Evolutionary conservation across 305 asterid species (phyloP).

Genomic region (Rubia balearica): DNA sequence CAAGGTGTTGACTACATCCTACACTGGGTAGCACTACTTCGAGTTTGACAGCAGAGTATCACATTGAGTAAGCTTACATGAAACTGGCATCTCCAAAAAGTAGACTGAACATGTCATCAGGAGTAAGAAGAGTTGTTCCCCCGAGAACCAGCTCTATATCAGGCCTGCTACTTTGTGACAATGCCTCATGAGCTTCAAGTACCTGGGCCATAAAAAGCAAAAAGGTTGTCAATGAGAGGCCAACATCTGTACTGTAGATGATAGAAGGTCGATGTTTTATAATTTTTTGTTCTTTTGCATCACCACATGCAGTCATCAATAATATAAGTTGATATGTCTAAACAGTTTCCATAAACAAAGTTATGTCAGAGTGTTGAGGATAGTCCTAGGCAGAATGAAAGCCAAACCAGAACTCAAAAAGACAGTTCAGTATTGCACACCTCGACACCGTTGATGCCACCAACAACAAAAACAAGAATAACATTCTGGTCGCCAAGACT

Average conservation of each 20-base stretch:
- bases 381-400: neutral
- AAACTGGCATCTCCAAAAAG: constrained; percentile 67
- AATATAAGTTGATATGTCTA: neutral
- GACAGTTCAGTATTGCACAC: constrained; percentile 32
- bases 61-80: constrained; percentile 22
- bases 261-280: neutral
- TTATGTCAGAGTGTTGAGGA: neutral
- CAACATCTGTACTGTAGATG: neutral
- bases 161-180: constrained; percentile 73
- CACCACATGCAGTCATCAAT: neutral
- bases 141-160: constrained; percentile 72
- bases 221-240: neutral
- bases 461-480: constrained; percentile 71
- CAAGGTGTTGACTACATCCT: neutral
- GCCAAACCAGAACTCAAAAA: neutral
- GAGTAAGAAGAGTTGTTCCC: constrained; percentile 90
- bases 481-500: constrained; percentile 78
- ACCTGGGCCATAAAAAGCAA: constrained; percentile 39
- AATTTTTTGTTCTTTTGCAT: neutral
- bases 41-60: neutral
- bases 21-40: constrained; percentile 2
- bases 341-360: neutral
- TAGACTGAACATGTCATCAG: constrained; percentile 67
- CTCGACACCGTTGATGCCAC: constrained; percentile 96
- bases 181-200: constrained; percentile 78